A percentile compares a stretch with the other conserved stretches of the same genome.
Conservation (phyloP, 192 early-diverging fungal genomes). For the Dimargaris xerosporica region DNA sequence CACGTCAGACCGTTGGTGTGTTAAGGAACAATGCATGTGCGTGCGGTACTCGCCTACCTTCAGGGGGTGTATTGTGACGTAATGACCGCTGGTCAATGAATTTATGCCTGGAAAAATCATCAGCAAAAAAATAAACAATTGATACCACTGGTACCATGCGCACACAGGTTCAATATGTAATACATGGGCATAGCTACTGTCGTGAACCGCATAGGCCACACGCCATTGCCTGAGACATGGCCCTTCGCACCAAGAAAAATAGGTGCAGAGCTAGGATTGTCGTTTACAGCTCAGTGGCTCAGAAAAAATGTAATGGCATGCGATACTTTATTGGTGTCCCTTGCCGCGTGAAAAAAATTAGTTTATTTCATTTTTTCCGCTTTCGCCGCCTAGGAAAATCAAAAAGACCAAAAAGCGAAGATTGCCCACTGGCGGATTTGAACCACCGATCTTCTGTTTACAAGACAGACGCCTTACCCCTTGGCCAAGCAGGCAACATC, state of each 20-base stretch:
- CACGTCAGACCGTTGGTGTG: neutral
- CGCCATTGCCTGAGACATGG: no score
- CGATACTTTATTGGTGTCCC: no score
- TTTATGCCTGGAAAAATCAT: neutral
- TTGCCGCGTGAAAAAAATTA: neutral
- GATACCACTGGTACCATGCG: no score
- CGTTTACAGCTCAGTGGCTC: no score
- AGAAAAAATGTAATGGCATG: no score
- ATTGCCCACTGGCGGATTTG: slow-evolving; percentile 39
- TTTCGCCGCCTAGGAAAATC: neutral
- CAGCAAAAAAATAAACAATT: neutral
- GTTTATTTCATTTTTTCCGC: neutral
- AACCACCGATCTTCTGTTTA: slow-evolving; percentile 60
- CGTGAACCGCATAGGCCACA: no score
- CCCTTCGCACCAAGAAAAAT: no score
- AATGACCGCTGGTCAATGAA: neutral
- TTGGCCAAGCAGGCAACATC: slow-evolving; percentile 34
- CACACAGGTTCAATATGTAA: no score
- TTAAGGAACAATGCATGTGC: neutral
- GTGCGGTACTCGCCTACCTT: neutral
- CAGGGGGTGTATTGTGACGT: neutral
- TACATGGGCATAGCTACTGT: no score
- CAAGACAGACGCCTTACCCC: slow-evolving; percentile 61
- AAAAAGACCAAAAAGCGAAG: neutral
- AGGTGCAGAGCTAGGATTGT: no score